Evolutionary conservation across 148 eudicot species (phyloP).

Genomic region (Rhododendron henanense): DNA sequence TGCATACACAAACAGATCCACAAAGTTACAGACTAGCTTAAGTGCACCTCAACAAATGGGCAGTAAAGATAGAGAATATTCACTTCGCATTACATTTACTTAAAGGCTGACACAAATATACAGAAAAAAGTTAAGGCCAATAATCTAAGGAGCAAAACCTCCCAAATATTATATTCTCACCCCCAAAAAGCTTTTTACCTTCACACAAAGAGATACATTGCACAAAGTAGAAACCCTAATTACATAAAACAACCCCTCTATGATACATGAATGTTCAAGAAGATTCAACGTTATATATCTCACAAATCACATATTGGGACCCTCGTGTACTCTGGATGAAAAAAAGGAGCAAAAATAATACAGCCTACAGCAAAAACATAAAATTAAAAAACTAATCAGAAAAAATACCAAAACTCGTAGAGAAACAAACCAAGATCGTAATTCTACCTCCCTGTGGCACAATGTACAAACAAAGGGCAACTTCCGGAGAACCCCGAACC

Average conservation of each 20-base stretch:
- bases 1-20: neutral
- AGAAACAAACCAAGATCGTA: constrained; percentile 7
- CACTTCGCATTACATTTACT: neutral
- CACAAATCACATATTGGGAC: constrained; percentile 31
- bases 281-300: constrained; percentile 22
- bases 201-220: constrained; percentile 14
- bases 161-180: neutral
- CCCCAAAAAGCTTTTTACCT: constrained; percentile 6
- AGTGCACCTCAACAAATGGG: neutral
- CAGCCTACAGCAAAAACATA: constrained; percentile 16
- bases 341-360: constrained; percentile 6
- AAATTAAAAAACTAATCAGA: constrained; percentile 9
- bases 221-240: constrained; percentile 17
- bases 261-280: constrained; percentile 22
- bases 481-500: constrained; percentile 1
- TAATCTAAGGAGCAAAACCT: constrained; percentile 4
- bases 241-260: constrained; percentile 30
- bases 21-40: neutral
- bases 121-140: neutral
- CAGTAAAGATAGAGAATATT: neutral
- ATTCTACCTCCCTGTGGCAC: constrained; percentile 27
- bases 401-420: constrained; percentile 14
- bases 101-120: neutral
- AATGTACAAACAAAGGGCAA: constrained; percentile 32
- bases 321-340: constrained; percentile 12